These are phyloP conservation scores for Starmerella sp. DNA, from an alignment of 805 yeast species.

Conservation along the genomic window DNA sequence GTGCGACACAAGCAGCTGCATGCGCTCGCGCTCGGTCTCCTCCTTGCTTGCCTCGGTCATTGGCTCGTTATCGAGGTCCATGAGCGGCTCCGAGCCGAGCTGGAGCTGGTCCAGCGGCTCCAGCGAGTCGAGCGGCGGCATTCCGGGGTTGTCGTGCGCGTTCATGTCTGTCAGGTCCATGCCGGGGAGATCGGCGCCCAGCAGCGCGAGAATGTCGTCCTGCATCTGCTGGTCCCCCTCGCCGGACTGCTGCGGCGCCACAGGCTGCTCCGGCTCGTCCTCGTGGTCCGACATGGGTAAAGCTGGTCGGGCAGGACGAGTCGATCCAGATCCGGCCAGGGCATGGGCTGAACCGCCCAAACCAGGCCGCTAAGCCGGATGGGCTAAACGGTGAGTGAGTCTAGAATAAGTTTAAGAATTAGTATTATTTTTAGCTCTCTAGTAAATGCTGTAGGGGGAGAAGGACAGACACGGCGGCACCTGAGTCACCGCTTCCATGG, in stretches of 20 bases:
- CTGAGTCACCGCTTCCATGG: too few species aligned
- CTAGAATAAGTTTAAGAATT: too few species aligned
- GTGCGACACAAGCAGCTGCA: conserved; percentile 49
- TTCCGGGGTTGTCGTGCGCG: background rate
- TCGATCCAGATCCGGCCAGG: background rate
- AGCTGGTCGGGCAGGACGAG: background rate
- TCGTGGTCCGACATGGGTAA: background rate
- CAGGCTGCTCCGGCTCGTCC: conserved; percentile 1
- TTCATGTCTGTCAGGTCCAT: background rate
- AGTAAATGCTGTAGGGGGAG: too few species aligned
- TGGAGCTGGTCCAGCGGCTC: conserved; percentile 3
- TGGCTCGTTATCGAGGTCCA: background rate
- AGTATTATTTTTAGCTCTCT: too few species aligned
- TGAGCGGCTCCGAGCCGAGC: background rate
- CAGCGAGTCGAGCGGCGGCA: conserved; percentile 5
- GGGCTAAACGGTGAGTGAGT: too few species aligned
- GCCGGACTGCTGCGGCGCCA: background rate
- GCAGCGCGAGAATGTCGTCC: conserved; percentile 1
- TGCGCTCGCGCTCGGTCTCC: conserved; percentile 29
- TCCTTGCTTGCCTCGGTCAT: conserved; percentile 10
- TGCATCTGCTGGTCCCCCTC: background rate
- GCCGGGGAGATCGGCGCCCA: background rate
- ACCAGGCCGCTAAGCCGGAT: too few species aligned
- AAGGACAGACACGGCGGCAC: too few species aligned
- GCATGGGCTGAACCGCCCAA: background rate